Evolutionary conservation across 2,329 filamentous ascomycete genomes (phyloP).

Genomic region (Fusarium odoratissimum): DNA sequence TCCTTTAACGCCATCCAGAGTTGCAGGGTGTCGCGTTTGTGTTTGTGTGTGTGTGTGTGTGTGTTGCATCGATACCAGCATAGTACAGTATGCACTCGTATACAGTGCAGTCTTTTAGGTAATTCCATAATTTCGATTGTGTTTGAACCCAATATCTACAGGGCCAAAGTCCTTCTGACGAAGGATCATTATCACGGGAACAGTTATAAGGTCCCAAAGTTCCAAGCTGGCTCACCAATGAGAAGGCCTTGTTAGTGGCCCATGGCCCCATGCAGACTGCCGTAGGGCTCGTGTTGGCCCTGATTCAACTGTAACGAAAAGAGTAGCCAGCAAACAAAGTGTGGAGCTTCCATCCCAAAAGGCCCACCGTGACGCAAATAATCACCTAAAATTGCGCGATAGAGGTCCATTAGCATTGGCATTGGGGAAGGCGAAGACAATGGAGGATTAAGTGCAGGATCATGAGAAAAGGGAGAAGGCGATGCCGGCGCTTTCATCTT

Average conservation of each 20-base stretch:
- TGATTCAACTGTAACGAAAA: neutral
- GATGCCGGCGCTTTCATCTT: neutral
- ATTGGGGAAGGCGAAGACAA: neutral
- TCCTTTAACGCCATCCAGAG: neutral
- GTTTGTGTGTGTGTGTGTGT: neutral
- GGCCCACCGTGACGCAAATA: constrained; percentile 38
- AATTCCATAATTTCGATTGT: neutral
- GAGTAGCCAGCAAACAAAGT: constrained; percentile 9
- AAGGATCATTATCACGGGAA: constrained; percentile 1
- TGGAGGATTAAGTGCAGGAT: neutral
- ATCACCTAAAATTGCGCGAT: constrained; percentile 34
- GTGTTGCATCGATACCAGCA: neutral
- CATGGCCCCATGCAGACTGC: neutral
- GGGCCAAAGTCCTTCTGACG: neutral
- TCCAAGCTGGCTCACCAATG: constrained; percentile 9
- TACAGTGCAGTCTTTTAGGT: neutral
- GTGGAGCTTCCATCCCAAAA: neutral
- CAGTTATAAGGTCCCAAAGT: neutral
- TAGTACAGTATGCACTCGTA: neutral
- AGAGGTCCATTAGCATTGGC: neutral
- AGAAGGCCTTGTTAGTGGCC: neutral
- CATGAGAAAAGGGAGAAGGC: neutral
- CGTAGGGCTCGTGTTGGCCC: constrained; percentile 17
- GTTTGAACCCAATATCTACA: neutral
- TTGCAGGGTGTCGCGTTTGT: neutral